Conservation (phyloP, 768 basidiomycete species). For the Tricholoma sp. region DNA sequence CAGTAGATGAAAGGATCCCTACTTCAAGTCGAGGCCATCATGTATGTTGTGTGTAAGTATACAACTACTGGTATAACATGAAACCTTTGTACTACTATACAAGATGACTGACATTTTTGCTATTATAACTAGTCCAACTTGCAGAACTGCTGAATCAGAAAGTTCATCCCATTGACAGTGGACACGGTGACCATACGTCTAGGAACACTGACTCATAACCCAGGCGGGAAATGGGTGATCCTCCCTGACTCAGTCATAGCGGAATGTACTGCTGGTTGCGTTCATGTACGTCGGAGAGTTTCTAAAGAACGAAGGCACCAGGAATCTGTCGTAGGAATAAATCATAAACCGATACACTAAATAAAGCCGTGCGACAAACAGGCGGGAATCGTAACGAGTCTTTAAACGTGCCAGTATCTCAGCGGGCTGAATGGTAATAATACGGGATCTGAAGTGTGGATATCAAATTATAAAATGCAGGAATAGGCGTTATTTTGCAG, state of each 20-base stretch:
- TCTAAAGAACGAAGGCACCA: not conserved
- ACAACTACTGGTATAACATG: not conserved
- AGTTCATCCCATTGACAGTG: not conserved
- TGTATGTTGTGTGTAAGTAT: not conserved
- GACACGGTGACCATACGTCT: no score
- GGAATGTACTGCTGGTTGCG: not conserved
- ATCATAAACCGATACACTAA: not conserved
- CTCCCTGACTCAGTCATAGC: not conserved
- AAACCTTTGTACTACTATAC: not conserved
- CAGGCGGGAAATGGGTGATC: no score
- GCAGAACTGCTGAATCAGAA: not conserved
- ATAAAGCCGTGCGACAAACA: not conserved
- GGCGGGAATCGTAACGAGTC: not conserved
- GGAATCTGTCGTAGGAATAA: not conserved
- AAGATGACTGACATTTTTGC: no score
- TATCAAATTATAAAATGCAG: no score
- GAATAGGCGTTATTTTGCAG: not conserved
- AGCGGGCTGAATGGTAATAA: not conserved
- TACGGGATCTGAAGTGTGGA: not conserved
- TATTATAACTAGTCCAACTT: not conserved
- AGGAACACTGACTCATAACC: no score
- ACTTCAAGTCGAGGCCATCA: not conserved
- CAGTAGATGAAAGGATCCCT: conserved; percentile 20
- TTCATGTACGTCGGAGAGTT: no score
- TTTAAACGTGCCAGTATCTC: not conserved